Base-by-base conservation (phyloP, 257 asterid species). In the Forsythia suspensa region DNA sequence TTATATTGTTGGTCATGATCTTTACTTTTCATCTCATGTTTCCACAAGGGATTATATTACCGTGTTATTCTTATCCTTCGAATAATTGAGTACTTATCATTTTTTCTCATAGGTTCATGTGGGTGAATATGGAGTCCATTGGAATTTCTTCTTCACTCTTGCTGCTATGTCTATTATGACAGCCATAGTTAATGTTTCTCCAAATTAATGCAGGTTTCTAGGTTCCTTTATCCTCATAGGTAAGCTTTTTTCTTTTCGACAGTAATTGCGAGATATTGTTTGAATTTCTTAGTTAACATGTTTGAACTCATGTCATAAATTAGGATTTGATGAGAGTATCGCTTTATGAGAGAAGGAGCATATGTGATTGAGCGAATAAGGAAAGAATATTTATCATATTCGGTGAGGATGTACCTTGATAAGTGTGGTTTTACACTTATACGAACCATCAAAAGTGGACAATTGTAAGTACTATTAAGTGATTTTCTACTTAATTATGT, bases 111-210 rank as follows among this genome's bases (percentile, higher is more conserved):
- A 95, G 98, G 97, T 95, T 87, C 98, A 95, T 76, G 97, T 93
- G 39, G 98, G 94, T 48, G 99, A 95, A 86, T 95, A 93, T 83
- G 97, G 99, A 74, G 96, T 95, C 74, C 99, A 95, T 79, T 92
- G 99, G 98, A 95, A 95, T 87, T 93, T 95, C 94, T 93, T 95
- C 80, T 95, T 95, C 88, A 93, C 97, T 69, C 96, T n/a, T 51
- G 96, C 97, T 88, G 94, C 89, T 76, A 97, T 95, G 77, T 90
- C 97, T 68, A 89, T 91, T 81, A 87, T 92, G 74, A 86, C 98
- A n/a, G n/a, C 92, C 70, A 63, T 92, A 74, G 77, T 95, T 66
- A 90, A 91, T 40, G 75, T 93, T 78, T 89, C 87, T 84, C 86
- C 94, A 12, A 84, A 78, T 24, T 84, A 89, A 78, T 91, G 96